Evolutionary conservation across 306 rosid species (phyloP).

Genomic region (Prunus campanulata): DNA sequence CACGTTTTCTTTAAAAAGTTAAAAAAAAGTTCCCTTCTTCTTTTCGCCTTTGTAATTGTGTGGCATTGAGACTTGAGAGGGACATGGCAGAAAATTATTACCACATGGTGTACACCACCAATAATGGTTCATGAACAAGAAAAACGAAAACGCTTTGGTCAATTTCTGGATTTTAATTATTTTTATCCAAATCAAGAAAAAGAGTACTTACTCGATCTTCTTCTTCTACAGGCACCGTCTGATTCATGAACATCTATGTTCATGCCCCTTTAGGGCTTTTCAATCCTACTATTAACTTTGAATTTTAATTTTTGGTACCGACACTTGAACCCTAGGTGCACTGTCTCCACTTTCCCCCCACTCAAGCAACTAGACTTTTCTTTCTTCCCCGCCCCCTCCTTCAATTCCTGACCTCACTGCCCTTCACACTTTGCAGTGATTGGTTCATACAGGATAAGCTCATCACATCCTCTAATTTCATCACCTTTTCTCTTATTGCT

Average conservation of each 20-base stretch:
- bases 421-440: conserved; percentile 18
- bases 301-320: conserved; percentile 22
- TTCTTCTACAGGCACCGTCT: not conserved
- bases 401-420: conserved; percentile 33
- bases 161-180: no score
- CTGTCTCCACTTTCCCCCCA: conserved; percentile 55
- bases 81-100: not conserved
- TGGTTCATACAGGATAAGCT: conserved; percentile 50
- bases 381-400: conserved; percentile 17
- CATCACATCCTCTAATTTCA: conserved; percentile 12
- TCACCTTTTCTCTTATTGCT: conserved; percentile 4
- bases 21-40: no score
- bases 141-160: not conserved
- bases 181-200: not conserved
- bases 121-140: not conserved
- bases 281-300: not conserved
- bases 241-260: not conserved
- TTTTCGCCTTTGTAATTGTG: no score
- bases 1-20: no score
- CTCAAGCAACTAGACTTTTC: conserved; percentile 25
- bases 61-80: not conserved
- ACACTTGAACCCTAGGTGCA: conserved; percentile 32
- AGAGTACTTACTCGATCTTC: not conserved
- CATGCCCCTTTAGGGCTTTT: not conserved
- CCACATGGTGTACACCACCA: not conserved